Conservation (phyloP, 257 asterid species). For the Orobanche coerulescens region DNA sequence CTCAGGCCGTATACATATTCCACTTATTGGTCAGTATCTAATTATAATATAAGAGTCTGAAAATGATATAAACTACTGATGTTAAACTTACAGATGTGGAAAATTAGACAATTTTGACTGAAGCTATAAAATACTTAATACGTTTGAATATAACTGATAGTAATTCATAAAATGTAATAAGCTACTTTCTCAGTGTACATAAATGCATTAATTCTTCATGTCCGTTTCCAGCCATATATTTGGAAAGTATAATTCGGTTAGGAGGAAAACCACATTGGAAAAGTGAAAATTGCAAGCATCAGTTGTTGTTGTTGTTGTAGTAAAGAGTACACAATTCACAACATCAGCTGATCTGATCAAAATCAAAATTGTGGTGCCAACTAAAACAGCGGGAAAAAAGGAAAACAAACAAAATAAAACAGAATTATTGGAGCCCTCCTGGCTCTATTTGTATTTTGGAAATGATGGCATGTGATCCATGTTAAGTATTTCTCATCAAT, state of each 20-base stretch:
- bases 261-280: not conserved
- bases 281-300: not conserved
- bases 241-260: not conserved
- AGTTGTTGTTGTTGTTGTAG: not conserved
- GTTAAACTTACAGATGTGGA: not conserved
- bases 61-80: not conserved
- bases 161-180: not conserved
- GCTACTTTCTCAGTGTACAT: conserved; percentile 12
- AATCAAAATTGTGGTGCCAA: not conserved
- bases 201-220: not conserved
- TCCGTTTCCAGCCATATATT: not conserved
- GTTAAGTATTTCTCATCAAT: conserved; percentile 1
- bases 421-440: not conserved
- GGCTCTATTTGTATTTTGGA: not conserved
- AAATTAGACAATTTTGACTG: not conserved
- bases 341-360: not conserved
- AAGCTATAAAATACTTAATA: not conserved
- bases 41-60: not conserved
- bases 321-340: not conserved
- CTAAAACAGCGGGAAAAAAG: too few relatives aligned
- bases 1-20: not conserved
- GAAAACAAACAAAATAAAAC: too few relatives aligned
- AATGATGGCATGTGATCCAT: not conserved
- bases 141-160: not conserved
- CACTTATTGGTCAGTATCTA: not conserved